Evolutionary conservation across 176 grass and related monocot genomes (phyloP).

Genomic region (Avena insularis): DNA sequence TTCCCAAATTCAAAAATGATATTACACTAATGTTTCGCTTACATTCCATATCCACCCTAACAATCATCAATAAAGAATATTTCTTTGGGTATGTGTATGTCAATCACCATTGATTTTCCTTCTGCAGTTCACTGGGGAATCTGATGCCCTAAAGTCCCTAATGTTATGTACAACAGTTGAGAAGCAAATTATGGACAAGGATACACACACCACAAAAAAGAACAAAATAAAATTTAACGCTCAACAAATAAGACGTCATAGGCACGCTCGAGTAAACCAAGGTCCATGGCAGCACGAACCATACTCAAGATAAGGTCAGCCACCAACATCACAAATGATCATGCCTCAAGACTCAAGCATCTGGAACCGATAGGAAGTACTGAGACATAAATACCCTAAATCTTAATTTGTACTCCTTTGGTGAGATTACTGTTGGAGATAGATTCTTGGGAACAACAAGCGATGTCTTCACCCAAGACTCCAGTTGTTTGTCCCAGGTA

Average conservation of each 20-base stretch:
- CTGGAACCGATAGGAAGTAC: constrained; percentile 68
- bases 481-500: constrained; percentile 96
- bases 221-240: constrained; percentile 23
- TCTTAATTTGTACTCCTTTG: constrained; percentile 81
- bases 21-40: constrained; percentile 6
- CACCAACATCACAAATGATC: constrained; percentile 31
- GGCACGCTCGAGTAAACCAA: neutral
- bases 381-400: constrained; percentile 79
- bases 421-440: constrained; percentile 81
- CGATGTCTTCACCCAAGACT: constrained; percentile 90
- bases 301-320: constrained; percentile 13
- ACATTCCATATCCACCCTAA: constrained; percentile 23
- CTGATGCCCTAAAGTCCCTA: constrained; percentile 17
- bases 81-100: constrained; percentile 20
- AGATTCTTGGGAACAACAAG: constrained; percentile 84
- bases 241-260: constrained; percentile 29
- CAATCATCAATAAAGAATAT: constrained; percentile 31
- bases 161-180: constrained; percentile 54
- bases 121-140: constrained; percentile 30
- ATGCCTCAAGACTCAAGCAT: constrained; percentile 52
- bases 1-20: constrained; percentile 10
- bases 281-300: neutral
- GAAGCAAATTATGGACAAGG: constrained; percentile 39
- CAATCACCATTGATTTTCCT: constrained; percentile 23
- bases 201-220: constrained; percentile 36